Evolutionary conservation across 2,329 filamentous ascomycete species (phyloP).

Genomic region (Akanthomyces muscarius): DNA sequence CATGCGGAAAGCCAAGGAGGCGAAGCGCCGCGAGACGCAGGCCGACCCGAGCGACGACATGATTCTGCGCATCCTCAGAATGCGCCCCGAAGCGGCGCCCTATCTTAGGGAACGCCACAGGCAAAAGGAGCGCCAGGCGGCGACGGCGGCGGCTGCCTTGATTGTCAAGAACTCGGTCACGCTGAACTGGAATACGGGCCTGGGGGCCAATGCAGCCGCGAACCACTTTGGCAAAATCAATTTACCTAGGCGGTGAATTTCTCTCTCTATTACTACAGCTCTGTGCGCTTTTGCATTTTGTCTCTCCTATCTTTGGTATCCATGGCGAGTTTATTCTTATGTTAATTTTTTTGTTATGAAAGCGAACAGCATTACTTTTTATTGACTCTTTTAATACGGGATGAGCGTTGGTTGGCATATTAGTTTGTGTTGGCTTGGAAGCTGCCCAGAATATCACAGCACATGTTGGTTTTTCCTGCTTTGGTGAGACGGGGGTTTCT

Average conservation of each 20-base stretch:
- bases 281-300: not conserved
- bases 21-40: conserved; percentile 91
- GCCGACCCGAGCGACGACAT: conserved; percentile 97
- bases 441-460: too few relatives aligned
- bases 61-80: conserved; percentile 90
- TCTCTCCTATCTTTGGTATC: not conserved
- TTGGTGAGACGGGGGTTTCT: too few relatives aligned
- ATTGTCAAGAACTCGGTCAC: conserved; percentile 88
- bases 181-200: conserved; percentile 48
- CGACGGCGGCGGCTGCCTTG: conserved; percentile 83
- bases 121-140: conserved; percentile 89
- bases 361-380: not conserved
- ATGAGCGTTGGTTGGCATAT: not conserved
- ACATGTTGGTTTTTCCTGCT: too few relatives aligned
- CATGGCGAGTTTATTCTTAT: not conserved
- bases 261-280: not conserved
- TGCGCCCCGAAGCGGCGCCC: conserved; percentile 82
- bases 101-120: conserved; percentile 89
- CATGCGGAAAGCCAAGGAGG: conserved; percentile 93
- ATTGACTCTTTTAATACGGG: not conserved
- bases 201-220: conserved; percentile 25
- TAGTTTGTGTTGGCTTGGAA: not conserved
- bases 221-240: conserved; percentile 44
- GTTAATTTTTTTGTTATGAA: not conserved
- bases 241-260: conserved; percentile 43